Conservation (phyloP, 257 asterid species). For the Solanum medicagineum region DNA sequence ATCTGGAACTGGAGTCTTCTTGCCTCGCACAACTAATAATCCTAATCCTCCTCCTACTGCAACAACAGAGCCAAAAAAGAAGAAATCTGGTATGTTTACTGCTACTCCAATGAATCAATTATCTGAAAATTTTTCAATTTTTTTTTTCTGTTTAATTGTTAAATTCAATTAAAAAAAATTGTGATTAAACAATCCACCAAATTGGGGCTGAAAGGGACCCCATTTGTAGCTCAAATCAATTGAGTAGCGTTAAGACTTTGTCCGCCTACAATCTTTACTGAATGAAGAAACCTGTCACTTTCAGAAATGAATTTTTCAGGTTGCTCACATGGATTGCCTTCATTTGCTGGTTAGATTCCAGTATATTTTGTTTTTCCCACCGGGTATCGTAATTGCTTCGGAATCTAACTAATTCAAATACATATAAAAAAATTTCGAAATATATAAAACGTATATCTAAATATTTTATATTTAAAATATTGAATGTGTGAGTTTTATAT, state of each 20-base stretch:
- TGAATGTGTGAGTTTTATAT: no score
- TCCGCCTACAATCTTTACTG: neutral
- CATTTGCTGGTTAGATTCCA: slow-evolving; percentile 1
- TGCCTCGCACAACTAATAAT: slow-evolving; percentile 29
- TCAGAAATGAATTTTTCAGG: neutral
- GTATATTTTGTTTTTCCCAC: neutral
- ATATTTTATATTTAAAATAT: no score
- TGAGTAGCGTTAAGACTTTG: neutral
- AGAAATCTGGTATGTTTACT: slow-evolving; percentile 36
- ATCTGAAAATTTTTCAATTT: neutral
- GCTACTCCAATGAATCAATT: neutral
- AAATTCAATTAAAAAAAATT: neutral
- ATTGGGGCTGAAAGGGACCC: neutral
- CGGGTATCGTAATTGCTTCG: neutral
- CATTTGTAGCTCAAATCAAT: neutral
- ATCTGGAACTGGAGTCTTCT: slow-evolving; percentile 78
- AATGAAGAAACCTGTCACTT: neutral
- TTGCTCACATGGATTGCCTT: neutral
- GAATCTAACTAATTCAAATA: neutral
- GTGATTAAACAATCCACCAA: neutral
- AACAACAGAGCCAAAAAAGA: slow-evolving; percentile 25
- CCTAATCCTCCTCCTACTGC: neutral
- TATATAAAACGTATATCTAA: neutral
- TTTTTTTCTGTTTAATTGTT: neutral
- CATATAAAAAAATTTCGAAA: neutral